Percentiles rank a stretch among this genome's conserved stretches.
phyloP scores from a whole-genome alignment of 495 filamentous ascomycete species.

The Xylaria sp. region DNA sequence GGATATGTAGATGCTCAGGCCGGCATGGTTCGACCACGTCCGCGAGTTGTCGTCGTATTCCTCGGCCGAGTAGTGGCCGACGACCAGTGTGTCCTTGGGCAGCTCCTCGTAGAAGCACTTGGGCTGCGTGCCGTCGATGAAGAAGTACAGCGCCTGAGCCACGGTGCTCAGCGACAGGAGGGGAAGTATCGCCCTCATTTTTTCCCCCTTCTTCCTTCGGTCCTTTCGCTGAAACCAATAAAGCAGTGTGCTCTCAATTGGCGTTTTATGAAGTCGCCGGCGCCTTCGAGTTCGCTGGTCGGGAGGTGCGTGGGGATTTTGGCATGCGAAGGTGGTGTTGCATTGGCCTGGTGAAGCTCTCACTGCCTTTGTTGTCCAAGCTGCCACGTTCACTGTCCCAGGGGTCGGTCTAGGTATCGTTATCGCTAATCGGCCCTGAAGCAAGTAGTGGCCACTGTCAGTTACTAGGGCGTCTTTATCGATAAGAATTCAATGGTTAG shows the following conservation, averaged over 20 bases:
- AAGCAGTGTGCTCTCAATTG: conserved; percentile 16
- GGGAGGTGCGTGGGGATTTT: background rate
- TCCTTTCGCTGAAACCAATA: background rate
- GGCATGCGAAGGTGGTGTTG: background rate
- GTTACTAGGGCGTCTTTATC: background rate
- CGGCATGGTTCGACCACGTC: conserved; percentile 71
- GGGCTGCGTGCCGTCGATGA: conserved; percentile 79
- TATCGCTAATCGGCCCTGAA: background rate
- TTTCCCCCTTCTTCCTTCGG: background rate
- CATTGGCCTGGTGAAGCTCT: conserved; percentile 11
- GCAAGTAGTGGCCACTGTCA: background rate
- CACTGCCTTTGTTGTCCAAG: conserved; percentile 12
- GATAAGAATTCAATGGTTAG: conserved; percentile 19
- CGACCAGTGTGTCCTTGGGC: conserved; percentile 93
- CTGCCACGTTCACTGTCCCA: conserved; percentile 39
- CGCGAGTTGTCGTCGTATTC: conserved; percentile 73
- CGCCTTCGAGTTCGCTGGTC: conserved; percentile 1
- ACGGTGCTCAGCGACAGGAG: conserved; percentile 57
- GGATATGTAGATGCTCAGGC: conserved; percentile 83
- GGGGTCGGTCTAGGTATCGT: background rate
- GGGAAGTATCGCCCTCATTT: conserved; percentile 58
- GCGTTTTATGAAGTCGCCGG: background rate
- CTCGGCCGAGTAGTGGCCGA: conserved; percentile 86
- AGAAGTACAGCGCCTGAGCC: conserved; percentile 91
- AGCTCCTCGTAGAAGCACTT: conserved; percentile 99